Evolutionary conservation across 1,284 basidiomycete genomes (phyloP).

Genomic region (Puccinia brachypodii): DNA sequence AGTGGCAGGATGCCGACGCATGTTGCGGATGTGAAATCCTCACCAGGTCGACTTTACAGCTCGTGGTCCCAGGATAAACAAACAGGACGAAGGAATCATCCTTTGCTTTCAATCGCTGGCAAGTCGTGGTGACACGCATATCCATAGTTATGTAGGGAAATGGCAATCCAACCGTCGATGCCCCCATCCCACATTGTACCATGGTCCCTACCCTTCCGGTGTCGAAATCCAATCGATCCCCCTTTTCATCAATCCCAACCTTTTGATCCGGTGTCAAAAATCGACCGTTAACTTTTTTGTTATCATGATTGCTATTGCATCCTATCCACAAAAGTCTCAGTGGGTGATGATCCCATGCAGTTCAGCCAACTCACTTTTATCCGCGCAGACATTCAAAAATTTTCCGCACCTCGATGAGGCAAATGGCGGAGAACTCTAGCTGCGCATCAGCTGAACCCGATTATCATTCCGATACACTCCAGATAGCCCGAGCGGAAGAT

Average conservation of each 20-base stretch:
- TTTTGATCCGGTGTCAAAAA: no score
- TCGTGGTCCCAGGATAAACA: conserved; percentile 3
- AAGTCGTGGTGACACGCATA: conserved; percentile 7
- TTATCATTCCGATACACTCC: background rate
- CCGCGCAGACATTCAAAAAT: background rate
- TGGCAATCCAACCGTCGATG: background rate
- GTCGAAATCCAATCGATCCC: no score
- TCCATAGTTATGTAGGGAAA: background rate
- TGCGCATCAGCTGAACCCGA: background rate
- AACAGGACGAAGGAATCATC: background rate
- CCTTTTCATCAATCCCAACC: no score
- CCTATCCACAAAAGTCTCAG: background rate
- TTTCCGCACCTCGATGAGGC: background rate
- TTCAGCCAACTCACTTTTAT: background rate
- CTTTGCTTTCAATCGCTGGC: background rate
- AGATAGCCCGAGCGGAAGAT: background rate
- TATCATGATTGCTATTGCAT: background rate
- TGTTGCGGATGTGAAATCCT: background rate
- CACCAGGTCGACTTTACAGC: background rate
- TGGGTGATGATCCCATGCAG: background rate
- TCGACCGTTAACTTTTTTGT: background rate
- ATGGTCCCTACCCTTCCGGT: background rate
- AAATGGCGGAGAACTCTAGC: background rate
- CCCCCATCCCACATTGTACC: no score
- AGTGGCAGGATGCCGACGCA: background rate